Evolutionary conservation across 805 yeast species (phyloP).

Genomic region (Candida caryicola): DNA sequence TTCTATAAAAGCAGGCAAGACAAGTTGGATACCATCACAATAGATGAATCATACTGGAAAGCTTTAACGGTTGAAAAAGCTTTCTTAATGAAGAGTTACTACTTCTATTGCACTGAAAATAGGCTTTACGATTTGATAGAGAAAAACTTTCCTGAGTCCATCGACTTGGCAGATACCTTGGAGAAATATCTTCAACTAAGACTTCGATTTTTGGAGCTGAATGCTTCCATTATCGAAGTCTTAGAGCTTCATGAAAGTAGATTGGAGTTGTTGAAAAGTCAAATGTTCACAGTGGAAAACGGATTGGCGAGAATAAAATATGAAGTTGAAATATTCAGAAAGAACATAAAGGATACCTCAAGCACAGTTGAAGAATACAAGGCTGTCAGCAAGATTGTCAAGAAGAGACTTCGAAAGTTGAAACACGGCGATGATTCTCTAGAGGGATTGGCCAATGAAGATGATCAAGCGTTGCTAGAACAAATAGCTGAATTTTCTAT

Average conservation of each 20-base stretch:
- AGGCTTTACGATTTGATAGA: slow-evolving; percentile 57
- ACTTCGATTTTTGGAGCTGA: slow-evolving; percentile 18
- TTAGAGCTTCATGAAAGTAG: slow-evolving; percentile 16
- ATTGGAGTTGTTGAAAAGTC: slow-evolving; percentile 14
- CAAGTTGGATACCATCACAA: slow-evolving; percentile 52
- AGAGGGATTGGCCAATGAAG: slow-evolving; percentile 14
- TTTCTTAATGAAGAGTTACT: slow-evolving; percentile 66
- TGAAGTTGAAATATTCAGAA: slow-evolving; percentile 17
- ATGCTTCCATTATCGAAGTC: slow-evolving; percentile 19
- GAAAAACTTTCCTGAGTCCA: slow-evolving; percentile 72
- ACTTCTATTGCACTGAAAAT: slow-evolving; percentile 58
- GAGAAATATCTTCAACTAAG: slow-evolving; percentile 55
- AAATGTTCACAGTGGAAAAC: slow-evolving; percentile 17
- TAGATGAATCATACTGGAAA: slow-evolving; percentile 68
- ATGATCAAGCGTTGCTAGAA: slow-evolving; percentile 10
- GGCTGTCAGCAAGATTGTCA: slow-evolving; percentile 10
- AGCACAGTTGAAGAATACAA: slow-evolving; percentile 14
- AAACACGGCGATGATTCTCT: slow-evolving; percentile 19
- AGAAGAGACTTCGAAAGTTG: slow-evolving; percentile 13
- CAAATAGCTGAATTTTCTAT: slow-evolving; percentile 11
- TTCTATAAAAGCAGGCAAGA: slow-evolving; percentile 65
- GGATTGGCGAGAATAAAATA: slow-evolving; percentile 15
- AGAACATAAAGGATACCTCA: slow-evolving; percentile 8
- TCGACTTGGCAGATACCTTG: slow-evolving; percentile 61
- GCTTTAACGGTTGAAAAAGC: slow-evolving; percentile 71